Evolutionary conservation across 2,329 filamentous ascomycete genomes (phyloP), one percentile per base, ranked within the genome.

Genomic region (Fusarium sublunatum): DNA sequence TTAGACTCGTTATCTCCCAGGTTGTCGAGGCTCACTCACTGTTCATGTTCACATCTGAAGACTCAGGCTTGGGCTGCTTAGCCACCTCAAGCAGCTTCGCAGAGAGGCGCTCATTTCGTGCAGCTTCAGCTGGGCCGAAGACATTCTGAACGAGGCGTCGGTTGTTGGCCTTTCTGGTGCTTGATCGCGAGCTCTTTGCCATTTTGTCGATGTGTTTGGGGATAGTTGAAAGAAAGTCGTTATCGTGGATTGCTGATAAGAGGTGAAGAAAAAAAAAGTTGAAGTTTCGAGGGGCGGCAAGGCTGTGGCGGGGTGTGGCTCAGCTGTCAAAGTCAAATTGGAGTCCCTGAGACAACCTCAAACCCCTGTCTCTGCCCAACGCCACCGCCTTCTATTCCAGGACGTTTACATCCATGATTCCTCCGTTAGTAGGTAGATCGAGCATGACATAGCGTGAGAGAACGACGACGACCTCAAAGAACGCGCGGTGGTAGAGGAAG

Each of bases 121-220:
- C 93, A 70, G 84, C 81, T 76, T 94, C 92, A 52, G 88, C 88
- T 13, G 94, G 94, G 2, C 90, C 91, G 78, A 96, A 97, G 66
- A 97, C 90, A 65, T 87, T 88, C 66, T 86, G 82, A 77, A 93
- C 93, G 65, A 97, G 84, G 70, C 86, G 89, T 69, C 86, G 84
- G 80, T 93, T 92, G 82, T 97, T 97, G 72, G 84, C 83, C 82
- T 97, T 97, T 71, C 83, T 87, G 67, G 86, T 82, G 75, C 90
- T 96, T 66, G 93, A 86, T 75, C 94, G 86, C 60, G 91, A 82
- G 74, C 91, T 91, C 77, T 96, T 97, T 24, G 93, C 94, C 94
- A 97, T 98, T 70, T 53, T 84, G 74, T 50, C 39, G 48, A 52
- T 24, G 50, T 61, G 47, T 40, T 50, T 58, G 60, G 48, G 47